Percentiles rank a stretch among this genome's conserved stretches.
Evolutionary conservation across 2,329 filamentous ascomycete genomes (phyloP).

Genomic region (Microcyclosporella mali): DNA sequence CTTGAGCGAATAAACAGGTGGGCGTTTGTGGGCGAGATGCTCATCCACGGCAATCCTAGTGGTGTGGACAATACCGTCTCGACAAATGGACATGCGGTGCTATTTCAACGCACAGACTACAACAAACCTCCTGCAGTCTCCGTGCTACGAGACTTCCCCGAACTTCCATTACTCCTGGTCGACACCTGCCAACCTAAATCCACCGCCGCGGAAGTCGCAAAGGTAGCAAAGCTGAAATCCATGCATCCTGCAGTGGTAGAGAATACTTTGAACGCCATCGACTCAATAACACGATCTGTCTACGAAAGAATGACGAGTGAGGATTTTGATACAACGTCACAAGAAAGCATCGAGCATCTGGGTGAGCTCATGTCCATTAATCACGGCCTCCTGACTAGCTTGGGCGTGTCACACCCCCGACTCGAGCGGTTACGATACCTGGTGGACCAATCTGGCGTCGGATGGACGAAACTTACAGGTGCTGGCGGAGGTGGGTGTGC

Average conservation of each 20-base stretch:
- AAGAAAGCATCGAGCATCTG: slow-evolving; percentile 61
- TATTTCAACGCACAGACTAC: slow-evolving; percentile 79
- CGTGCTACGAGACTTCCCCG: slow-evolving; percentile 79
- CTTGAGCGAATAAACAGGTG: slow-evolving; percentile 94
- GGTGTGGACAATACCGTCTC: slow-evolving; percentile 96
- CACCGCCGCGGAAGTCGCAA: slow-evolving; percentile 77
- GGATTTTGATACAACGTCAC: slow-evolving; percentile 60
- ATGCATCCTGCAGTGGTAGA: slow-evolving; percentile 71
- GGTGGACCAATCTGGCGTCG: slow-evolving; percentile 80
- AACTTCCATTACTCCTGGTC: slow-evolving; percentile 81
- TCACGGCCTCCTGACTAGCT: slow-evolving; percentile 80
- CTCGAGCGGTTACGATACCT: slow-evolving; percentile 87
- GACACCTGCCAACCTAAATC: slow-evolving; percentile 85
- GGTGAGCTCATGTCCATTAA: slow-evolving; percentile 91
- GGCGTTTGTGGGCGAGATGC: slow-evolving; percentile 96
- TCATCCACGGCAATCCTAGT: slow-evolving; percentile 93
- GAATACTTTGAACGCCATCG: slow-evolving; percentile 77
- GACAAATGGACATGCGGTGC: slow-evolving; percentile 85
- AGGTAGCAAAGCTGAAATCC: slow-evolving; percentile 68
- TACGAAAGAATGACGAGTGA: slow-evolving; percentile 49
- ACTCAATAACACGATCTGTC: slow-evolving; percentile 60
- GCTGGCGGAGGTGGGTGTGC: slow-evolving; percentile 94
- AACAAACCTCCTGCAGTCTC: slow-evolving; percentile 63
- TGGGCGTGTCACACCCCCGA: slow-evolving; percentile 91
- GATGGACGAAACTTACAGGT: slow-evolving; percentile 96